A percentile compares a stretch with the other conserved stretches of the same genome.
These are phyloP conservation scores for Zygoascus bituminiphila DNA, from an alignment of 805 yeast species.

Conservation along the genomic window DNA sequence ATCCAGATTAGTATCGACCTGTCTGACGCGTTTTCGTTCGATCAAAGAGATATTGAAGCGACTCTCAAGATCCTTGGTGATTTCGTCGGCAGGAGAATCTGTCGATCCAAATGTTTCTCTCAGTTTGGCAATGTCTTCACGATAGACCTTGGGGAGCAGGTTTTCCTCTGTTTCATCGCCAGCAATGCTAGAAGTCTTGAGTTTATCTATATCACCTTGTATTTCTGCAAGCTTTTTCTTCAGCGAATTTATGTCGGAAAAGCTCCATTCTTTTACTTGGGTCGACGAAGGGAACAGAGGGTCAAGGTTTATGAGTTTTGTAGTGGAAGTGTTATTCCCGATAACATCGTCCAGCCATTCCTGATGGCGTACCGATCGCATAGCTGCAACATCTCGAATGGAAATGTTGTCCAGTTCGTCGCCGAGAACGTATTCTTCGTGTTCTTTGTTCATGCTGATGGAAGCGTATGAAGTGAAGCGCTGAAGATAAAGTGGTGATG, in stretches of 20 bases:
- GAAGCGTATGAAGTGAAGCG: too few species aligned
- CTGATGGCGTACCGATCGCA: conserved; percentile 35
- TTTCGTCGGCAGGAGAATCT: background rate
- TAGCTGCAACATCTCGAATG: conserved; percentile 35
- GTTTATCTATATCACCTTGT: conserved; percentile 21
- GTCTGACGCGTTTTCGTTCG: conserved; percentile 8
- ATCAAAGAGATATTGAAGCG: conserved; percentile 1
- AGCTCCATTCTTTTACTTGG: conserved; percentile 9
- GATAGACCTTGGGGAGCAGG: conserved; percentile 17
- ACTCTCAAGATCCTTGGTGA: conserved; percentile 3
- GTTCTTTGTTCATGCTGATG: conserved; percentile 5
- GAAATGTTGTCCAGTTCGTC: conserved; percentile 35
- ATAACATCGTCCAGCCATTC: conserved; percentile 37
- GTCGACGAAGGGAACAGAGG: conserved; percentile 9
- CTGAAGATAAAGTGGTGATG: background rate
- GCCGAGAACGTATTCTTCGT: conserved; percentile 26
- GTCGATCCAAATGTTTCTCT: conserved; percentile 25
- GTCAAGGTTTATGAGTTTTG: conserved; percentile 3
- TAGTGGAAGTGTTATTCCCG: conserved; percentile 23
- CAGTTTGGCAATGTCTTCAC: conserved; percentile 20
- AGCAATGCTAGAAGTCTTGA: conserved; percentile 11
- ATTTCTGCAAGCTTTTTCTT: conserved; percentile 16
- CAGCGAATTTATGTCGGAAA: conserved; percentile 14
- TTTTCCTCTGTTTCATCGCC: conserved; percentile 6
- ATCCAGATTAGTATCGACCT: conserved; percentile 7